Evolutionary conservation across 768 basidiomycete genomes (phyloP).

Genomic region (Termitomyces sp.): DNA sequence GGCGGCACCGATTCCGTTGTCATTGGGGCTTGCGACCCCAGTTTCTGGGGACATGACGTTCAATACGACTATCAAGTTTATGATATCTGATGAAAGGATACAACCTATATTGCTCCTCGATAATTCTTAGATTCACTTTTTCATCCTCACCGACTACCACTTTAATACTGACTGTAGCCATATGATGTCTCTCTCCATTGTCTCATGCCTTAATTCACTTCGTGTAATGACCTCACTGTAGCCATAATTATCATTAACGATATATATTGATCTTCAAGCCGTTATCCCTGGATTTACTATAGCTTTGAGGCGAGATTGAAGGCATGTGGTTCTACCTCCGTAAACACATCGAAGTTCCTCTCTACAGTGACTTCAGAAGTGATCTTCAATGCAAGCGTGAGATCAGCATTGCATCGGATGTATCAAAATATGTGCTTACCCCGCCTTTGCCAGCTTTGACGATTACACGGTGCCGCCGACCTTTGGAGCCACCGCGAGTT

Average conservation of each 20-base stretch:
- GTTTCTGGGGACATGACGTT: slow-evolving; percentile 63
- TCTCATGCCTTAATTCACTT: not conserved
- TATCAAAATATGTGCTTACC: slow-evolving; percentile 32
- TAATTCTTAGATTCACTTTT: not conserved
- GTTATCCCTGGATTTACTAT: slow-evolving; percentile 7
- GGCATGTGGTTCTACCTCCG: slow-evolving; percentile 37
- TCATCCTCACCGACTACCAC: not conserved
- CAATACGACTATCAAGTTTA: slow-evolving; percentile 72
- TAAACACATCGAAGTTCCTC: slow-evolving; percentile 65
- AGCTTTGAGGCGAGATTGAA: slow-evolving; percentile 25
- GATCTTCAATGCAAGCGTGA: slow-evolving; percentile 27
- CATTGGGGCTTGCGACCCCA: slow-evolving; percentile 55
- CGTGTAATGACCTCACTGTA: slow-evolving; percentile 10
- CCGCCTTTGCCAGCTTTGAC: slow-evolving; percentile 43
- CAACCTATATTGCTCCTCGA: not conserved
- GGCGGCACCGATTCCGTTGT: slow-evolving; percentile 51
- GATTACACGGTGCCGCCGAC: slow-evolving; percentile 54
- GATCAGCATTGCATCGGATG: not conserved
- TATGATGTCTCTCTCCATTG: slow-evolving; percentile 5
- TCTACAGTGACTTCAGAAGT: slow-evolving; percentile 46
- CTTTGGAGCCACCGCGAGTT: slow-evolving; percentile 52
- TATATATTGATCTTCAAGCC: not conserved
- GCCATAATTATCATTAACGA: slow-evolving; percentile 9
- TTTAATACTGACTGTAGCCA: slow-evolving; percentile 20
- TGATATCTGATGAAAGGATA: slow-evolving; percentile 27